These are phyloP conservation scores for Solanum rostratum DNA, from an alignment of 257 asterid species.

Conservation along the genomic window DNA sequence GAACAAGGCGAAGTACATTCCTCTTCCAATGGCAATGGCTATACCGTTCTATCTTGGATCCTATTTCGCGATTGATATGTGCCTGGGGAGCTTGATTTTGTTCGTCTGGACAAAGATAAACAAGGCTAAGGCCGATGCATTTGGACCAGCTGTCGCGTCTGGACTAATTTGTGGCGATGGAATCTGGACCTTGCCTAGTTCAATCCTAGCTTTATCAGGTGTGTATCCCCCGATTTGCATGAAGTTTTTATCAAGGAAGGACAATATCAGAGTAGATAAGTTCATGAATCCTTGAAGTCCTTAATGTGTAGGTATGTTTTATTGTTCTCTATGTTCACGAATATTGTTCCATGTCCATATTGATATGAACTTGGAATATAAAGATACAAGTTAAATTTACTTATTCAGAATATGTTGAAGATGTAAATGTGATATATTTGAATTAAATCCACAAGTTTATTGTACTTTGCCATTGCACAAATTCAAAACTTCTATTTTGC, in stretches of 20 bases:
- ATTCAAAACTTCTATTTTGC: not conserved
- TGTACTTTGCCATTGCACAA: not conserved
- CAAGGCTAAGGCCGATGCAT: slow-evolving; percentile 46
- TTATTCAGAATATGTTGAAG: not conserved
- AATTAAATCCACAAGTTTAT: not conserved
- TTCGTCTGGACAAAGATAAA: slow-evolving; percentile 42
- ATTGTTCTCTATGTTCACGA: not conserved
- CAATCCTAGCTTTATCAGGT: slow-evolving; percentile 41
- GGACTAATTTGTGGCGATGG: slow-evolving; percentile 67
- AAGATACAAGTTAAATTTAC: not conserved
- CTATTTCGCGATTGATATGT: slow-evolving; percentile 57
- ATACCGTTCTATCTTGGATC: slow-evolving; percentile 57
- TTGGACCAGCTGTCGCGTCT: slow-evolving; percentile 55
- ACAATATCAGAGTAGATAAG: slow-evolving; percentile 24
- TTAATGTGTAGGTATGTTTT: not conserved
- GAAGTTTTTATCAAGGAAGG: slow-evolving; percentile 44
- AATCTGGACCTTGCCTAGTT: slow-evolving; percentile 47
- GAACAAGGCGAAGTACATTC: slow-evolving; percentile 32
- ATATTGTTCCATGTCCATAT: not conserved
- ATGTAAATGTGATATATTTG: not conserved
- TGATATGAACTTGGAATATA: not conserved
- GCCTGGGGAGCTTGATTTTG: slow-evolving; percentile 49
- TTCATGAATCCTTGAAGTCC: slow-evolving; percentile 9
- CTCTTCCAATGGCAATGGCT: slow-evolving; percentile 77
- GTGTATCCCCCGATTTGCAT: slow-evolving; percentile 61